A percentile compares a stretch with the other conserved stretches of the same genome.
Evolutionary conservation across 441 rosid species (phyloP).

Genomic region (Mallotus japonicus): DNA sequence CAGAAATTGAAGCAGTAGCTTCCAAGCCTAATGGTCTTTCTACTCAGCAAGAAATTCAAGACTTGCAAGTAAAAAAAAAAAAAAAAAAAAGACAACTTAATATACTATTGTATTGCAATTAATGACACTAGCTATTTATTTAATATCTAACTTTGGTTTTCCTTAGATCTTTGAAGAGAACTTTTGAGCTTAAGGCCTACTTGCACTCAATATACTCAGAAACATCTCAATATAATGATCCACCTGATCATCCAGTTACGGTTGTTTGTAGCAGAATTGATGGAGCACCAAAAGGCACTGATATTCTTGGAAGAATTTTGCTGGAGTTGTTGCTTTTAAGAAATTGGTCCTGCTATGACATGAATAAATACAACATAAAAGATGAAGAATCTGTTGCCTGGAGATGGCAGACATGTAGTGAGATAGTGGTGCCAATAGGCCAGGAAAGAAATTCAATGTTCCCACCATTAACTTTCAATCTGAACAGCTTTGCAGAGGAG

Average conservation of each 20-base stretch:
- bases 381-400: constrained; percentile 32
- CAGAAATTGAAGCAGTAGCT: constrained; percentile 50
- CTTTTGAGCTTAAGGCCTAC: constrained; percentile 40
- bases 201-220: constrained; percentile 27
- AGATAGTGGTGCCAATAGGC: constrained; percentile 66
- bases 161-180: constrained; percentile 37
- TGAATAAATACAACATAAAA: constrained; percentile 19
- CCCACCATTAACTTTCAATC: constrained; percentile 48
- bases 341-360: constrained; percentile 35
- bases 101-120: too few species aligned
- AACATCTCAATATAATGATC: constrained; percentile 62
- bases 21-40: constrained; percentile 44
- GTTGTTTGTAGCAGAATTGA: constrained; percentile 53
- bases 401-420: constrained; percentile 63
- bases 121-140: too few species aligned
- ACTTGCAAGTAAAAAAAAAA: constrained; percentile 46
- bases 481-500: constrained; percentile 22
- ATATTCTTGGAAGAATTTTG: constrained; percentile 41
- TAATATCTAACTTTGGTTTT: too few species aligned
- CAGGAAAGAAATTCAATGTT: constrained; percentile 58
- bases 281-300: constrained; percentile 29
- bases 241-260: constrained; percentile 40
- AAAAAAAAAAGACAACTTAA: too few species aligned
- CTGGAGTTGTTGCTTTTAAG: constrained; percentile 49
- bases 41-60: constrained; percentile 47